These are phyloP conservation scores for Ophiorrhiza pumila DNA, from an alignment of 257 asterid genomes.

Conservation along the genomic window DNA sequence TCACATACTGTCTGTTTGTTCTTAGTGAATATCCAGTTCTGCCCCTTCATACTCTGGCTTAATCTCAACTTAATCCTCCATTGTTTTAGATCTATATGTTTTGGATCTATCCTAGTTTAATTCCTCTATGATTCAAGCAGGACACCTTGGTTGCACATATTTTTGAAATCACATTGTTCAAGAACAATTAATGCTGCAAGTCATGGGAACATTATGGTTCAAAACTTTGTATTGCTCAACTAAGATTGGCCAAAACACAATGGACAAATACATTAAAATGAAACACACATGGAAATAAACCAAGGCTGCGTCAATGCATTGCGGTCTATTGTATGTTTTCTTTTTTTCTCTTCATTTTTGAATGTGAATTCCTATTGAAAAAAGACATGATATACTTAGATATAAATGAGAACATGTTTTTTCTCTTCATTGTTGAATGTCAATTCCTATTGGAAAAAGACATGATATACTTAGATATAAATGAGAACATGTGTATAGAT, in stretches of 20 bases:
- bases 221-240: background rate
- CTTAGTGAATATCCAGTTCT: background rate
- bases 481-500: too few relatives aligned
- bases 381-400: too few relatives aligned
- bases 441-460: too few relatives aligned
- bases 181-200: background rate
- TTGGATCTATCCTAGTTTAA: background rate
- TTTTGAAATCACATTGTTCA: too few relatives aligned
- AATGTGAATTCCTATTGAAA: too few relatives aligned
- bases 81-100: background rate
- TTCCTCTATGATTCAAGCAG: background rate
- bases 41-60: background rate
- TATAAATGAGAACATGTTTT: too few relatives aligned
- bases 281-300: background rate
- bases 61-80: background rate
- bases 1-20: background rate
- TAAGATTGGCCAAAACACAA: background rate
- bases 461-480: too few relatives aligned
- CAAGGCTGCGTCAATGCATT: background rate
- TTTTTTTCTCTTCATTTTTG: background rate
- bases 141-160: background rate
- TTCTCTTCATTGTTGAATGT: too few relatives aligned
- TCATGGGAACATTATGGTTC: too few relatives aligned
- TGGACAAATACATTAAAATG: background rate
- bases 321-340: background rate